Evolutionary conservation across 208 protist species (phyloP).

Genomic region (Acanthamoeba triangularis): DNA sequence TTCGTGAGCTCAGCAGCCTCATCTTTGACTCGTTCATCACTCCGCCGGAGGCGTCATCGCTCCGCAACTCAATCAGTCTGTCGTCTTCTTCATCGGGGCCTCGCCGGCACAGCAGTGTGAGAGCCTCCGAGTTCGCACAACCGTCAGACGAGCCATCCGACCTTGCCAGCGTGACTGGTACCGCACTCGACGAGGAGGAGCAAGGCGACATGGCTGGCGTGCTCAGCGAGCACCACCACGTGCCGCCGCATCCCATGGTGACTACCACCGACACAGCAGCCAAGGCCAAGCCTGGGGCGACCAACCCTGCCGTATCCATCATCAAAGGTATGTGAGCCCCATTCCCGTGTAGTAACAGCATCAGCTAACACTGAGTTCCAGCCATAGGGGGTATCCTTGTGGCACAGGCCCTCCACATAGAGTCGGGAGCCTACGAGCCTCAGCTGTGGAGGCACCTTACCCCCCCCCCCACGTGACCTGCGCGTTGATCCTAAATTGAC

Average conservation of each 20-base stretch:
- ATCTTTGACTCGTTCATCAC: conserved; percentile 52
- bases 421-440: background rate
- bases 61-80: background rate
- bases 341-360: background rate
- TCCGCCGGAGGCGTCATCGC: background rate
- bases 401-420: conserved; percentile 26
- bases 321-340: background rate
- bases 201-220: conserved; percentile 6
- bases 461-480: background rate
- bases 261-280: background rate
- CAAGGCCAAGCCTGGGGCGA: background rate
- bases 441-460: conserved; percentile 48
- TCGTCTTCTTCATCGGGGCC: background rate
- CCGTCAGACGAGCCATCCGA: background rate
- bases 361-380: background rate
- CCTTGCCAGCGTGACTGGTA: background rate
- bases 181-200: conserved; percentile 24
- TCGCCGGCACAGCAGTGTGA: background rate
- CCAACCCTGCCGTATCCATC: background rate
- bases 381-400: background rate
- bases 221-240: conserved; percentile 43
- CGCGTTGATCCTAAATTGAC: background rate
- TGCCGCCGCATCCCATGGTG: background rate
- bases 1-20: conserved; percentile 41
- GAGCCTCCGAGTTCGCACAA: too few species aligned